Percentiles rank a stretch among this genome's conserved stretches.
Evolutionary conservation across 2,329 filamentous ascomycete species (phyloP).

Genomic region (Pyricularia pennisetigena): DNA sequence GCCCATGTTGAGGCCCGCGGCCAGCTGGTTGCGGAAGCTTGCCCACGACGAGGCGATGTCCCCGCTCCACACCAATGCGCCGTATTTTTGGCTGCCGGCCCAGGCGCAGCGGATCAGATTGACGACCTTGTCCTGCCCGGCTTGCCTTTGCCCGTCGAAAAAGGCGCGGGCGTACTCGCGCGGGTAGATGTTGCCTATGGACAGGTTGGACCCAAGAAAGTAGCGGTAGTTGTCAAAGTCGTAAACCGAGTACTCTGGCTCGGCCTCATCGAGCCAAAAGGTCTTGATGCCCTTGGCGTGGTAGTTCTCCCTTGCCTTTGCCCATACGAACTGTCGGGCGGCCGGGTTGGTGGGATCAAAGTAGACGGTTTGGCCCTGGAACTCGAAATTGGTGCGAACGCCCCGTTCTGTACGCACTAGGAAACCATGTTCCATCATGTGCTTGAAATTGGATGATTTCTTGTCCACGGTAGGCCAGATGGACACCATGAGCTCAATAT

Average conservation of each 20-base stretch:
- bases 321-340: constrained; percentile 50
- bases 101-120: constrained; percentile 43
- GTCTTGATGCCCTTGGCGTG: constrained; percentile 49
- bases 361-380: constrained; percentile 47
- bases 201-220: constrained; percentile 36
- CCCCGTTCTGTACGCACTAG: constrained; percentile 53
- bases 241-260: constrained; percentile 55
- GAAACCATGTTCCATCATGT: constrained; percentile 51
- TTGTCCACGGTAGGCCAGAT: constrained; percentile 60
- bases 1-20: constrained; percentile 57
- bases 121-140: constrained; percentile 42
- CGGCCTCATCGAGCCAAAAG: constrained; percentile 63
- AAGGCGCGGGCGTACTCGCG: constrained; percentile 47
- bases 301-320: constrained; percentile 49
- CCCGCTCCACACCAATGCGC: constrained; percentile 56
- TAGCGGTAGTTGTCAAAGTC: constrained; percentile 60
- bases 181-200: constrained; percentile 50
- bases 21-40: constrained; percentile 47
- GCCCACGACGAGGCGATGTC: constrained; percentile 57
- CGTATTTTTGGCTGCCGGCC: constrained; percentile 50
- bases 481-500: constrained; percentile 58
- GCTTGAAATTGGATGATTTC: constrained; percentile 45
- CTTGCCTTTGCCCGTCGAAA: constrained; percentile 44
- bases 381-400: constrained; percentile 46
- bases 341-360: constrained; percentile 55